Conservation (phyloP, 176 grass and related monocot species). For the Tuctoria greenei region DNA sequence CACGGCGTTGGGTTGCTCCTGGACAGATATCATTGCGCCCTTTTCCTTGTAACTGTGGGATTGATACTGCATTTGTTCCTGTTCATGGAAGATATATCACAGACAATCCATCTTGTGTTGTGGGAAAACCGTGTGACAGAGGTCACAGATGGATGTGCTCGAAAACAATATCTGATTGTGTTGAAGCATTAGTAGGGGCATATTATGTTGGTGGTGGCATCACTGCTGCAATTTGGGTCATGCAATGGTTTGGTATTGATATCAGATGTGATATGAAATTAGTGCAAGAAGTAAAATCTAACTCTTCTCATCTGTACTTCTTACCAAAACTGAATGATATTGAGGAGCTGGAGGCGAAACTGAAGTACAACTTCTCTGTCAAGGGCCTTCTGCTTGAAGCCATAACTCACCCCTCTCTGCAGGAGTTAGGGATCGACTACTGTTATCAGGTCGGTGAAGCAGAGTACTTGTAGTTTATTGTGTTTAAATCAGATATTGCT, state of each 20-base stretch:
- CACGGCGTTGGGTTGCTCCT: conserved; percentile 83
- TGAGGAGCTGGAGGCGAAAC: conserved; percentile 77
- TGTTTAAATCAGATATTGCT: conserved; percentile 1
- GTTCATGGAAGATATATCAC: conserved; percentile 45
- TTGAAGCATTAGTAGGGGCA: conserved; percentile 89
- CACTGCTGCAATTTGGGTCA: conserved; percentile 54
- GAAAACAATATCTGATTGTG: conserved; percentile 90
- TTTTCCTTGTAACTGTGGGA: conserved; percentile 64
- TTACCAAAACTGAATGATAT: conserved; percentile 55
- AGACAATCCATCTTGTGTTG: conserved; percentile 54
- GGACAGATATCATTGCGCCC: conserved; percentile 68
- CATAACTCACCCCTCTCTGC: conserved; percentile 83
- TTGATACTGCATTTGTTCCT: conserved; percentile 52
- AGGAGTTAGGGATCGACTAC: conserved; percentile 64
- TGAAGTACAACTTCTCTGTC: conserved; percentile 63
- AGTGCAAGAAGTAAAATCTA: conserved; percentile 46
- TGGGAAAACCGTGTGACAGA: conserved; percentile 86
- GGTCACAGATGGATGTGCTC: conserved; percentile 97
- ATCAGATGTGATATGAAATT: conserved; percentile 49
- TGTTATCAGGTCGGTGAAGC: conserved; percentile 74
- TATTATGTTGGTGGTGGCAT: conserved; percentile 87
- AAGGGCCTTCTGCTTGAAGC: conserved; percentile 79
- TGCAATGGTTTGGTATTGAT: conserved; percentile 76
- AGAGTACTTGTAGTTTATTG: conserved; percentile 27
- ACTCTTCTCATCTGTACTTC: conserved; percentile 50